A percentile compares a stretch with the other conserved stretches of the same genome.
phyloP scores from a whole-genome alignment of 164 flowering plant genomes.

The Berberis vulgaris region DNA sequence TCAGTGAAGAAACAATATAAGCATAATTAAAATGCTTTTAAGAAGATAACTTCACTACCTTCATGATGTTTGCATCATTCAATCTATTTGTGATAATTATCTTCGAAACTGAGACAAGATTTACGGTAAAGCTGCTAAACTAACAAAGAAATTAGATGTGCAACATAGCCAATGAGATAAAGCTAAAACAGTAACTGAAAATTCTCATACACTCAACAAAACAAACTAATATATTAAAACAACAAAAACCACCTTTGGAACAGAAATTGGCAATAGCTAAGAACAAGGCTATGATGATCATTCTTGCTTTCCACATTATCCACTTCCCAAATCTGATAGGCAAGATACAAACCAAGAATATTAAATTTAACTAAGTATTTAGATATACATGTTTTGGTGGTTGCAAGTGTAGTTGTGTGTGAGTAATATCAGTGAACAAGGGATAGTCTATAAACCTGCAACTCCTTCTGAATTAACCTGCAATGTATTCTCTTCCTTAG shows the following conservation, averaged over 20 bases:
- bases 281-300: conserved; percentile 33
- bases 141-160: too few relatives aligned
- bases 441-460: conserved; percentile 45
- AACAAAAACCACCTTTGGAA: conserved; percentile 55
- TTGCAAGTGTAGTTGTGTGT: not conserved
- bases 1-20: not conserved
- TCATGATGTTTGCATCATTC: not conserved
- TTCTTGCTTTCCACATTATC: conserved; percentile 29
- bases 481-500: conserved; percentile 35
- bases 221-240: not conserved
- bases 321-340: conserved; percentile 67
- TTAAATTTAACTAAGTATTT: not conserved
- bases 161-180: not conserved
- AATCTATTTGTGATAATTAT: not conserved
- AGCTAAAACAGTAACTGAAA: not conserved
- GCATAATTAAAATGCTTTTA: not conserved
- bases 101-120: not conserved
- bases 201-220: not conserved
- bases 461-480: conserved; percentile 35
- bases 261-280: conserved; percentile 47
- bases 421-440: conserved; percentile 3
- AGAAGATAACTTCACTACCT: not conserved
- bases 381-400: not conserved
- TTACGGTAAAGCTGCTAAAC: not conserved
- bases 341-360: conserved; percentile 34